Percentiles rank a stretch among this genome's conserved stretches.
phyloP scores from a whole-genome alignment of 768 basidiomycete species.

The Strobilomyces echinocephalus region DNA sequence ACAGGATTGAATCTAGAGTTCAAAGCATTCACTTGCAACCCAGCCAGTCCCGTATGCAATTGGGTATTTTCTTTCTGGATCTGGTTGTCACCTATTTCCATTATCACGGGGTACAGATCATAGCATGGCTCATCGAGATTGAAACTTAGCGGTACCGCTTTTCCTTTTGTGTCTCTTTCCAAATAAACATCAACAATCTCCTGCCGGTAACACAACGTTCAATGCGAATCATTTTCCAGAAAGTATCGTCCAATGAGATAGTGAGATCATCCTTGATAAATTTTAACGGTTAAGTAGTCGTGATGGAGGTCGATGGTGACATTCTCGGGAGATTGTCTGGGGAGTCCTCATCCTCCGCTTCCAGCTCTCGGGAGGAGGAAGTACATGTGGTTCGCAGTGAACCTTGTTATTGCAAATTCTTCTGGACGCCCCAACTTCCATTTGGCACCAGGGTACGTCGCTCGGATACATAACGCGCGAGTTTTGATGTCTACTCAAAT shows the following conservation, averaged over 20 bases:
- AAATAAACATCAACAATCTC: background rate
- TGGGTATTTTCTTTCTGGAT: background rate
- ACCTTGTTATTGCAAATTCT: slow-evolving; percentile 40
- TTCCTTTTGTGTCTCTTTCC: background rate
- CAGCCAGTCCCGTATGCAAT: too few relatives aligned
- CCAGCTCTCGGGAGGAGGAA: slow-evolving; percentile 33
- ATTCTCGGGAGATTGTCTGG: slow-evolving; percentile 26
- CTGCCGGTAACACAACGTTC: background rate
- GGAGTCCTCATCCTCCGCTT: background rate
- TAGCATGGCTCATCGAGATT: background rate
- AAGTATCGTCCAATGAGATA: background rate
- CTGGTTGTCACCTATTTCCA: too few relatives aligned
- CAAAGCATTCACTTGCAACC: too few relatives aligned
- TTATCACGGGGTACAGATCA: too few relatives aligned
- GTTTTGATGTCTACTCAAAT: background rate
- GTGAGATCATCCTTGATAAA: too few relatives aligned
- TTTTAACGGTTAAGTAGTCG: too few relatives aligned
- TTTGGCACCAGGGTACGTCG: slow-evolving; percentile 37
- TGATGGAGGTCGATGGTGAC: too few relatives aligned
- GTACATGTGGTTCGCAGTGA: slow-evolving; percentile 42
- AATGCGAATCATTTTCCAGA: background rate
- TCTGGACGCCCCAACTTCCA: slow-evolving; percentile 41
- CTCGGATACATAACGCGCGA: too few relatives aligned
- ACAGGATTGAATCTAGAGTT: too few relatives aligned
- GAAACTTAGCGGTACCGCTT: background rate